phyloP scores from a whole-genome alignment of 73 alveolate genomes.

The Tetrahymena borealis region DNA sequence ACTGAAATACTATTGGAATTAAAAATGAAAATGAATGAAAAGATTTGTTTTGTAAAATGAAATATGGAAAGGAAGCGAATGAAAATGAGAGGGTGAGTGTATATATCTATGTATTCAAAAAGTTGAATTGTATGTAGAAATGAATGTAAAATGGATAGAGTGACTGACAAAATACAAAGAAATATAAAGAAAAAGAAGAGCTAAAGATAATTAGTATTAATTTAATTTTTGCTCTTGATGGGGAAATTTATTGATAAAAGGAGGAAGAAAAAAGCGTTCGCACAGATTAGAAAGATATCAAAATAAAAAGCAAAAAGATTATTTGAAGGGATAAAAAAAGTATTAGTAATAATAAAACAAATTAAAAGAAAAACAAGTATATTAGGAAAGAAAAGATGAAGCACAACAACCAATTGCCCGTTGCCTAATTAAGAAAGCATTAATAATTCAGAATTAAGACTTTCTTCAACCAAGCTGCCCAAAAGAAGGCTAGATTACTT shows the following conservation, averaged over 20 bases:
- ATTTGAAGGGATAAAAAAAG: constrained; percentile 1
- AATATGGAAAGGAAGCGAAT: not conserved
- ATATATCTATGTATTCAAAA: too few relatives aligned
- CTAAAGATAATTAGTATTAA: not conserved
- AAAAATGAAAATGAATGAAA: too few relatives aligned
- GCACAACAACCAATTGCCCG: constrained; percentile 80
- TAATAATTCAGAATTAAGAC: constrained; percentile 88
- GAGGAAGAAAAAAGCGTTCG: not conserved
- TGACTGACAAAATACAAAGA: not conserved
- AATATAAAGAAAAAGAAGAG: not conserved
- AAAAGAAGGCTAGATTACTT: constrained; percentile 68
- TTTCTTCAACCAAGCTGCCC: constrained; percentile 92
- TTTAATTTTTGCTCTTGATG: constrained; percentile 1
- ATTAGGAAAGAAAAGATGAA: constrained; percentile 14
- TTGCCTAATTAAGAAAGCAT: constrained; percentile 86
- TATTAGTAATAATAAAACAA: not conserved
- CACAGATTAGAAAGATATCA: not conserved
- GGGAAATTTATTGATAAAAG: constrained; percentile 1
- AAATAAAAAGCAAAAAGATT: not conserved
- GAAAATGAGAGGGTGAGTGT: too few relatives aligned
- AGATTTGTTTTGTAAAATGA: too few relatives aligned
- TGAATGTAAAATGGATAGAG: not conserved
- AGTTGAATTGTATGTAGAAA: not conserved
- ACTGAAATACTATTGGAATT: too few relatives aligned
- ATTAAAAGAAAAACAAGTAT: not conserved